These are phyloP conservation scores for Colletotrichum lupini DNA, from an alignment of 2,329 filamentous ascomycete species.

Conservation along the genomic window DNA sequence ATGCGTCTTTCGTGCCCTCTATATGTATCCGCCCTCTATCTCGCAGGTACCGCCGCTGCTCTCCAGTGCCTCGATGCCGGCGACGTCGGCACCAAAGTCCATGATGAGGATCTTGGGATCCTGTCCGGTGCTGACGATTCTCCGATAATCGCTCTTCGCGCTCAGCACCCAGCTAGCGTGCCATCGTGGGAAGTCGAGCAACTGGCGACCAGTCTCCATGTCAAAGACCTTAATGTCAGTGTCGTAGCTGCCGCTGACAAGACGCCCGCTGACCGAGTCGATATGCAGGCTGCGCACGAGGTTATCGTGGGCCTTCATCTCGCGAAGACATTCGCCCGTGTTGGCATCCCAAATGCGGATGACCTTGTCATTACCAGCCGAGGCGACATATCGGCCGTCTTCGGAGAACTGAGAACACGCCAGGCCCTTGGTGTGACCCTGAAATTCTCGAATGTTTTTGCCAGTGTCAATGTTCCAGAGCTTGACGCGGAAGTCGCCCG, in stretches of 20 bases:
- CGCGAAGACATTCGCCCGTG: constrained; percentile 84
- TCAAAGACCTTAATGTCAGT: constrained; percentile 96
- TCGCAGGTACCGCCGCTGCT: constrained; percentile 51
- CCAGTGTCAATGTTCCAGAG: constrained; percentile 95
- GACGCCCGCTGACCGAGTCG: constrained; percentile 84
- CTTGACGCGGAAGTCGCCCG: constrained; percentile 92
- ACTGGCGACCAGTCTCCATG: constrained; percentile 80
- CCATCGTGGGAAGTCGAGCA: constrained; percentile 92
- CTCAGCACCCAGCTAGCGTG: constrained; percentile 97
- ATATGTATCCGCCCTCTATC: constrained; percentile 48
- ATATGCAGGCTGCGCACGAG: constrained; percentile 92
- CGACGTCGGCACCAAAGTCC: constrained; percentile 81
- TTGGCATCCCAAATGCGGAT: constrained; percentile 97
- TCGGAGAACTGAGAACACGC: constrained; percentile 97
- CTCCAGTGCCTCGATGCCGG: constrained; percentile 69
- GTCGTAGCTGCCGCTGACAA: constrained; percentile 94
- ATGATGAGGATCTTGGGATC: constrained; percentile 92
- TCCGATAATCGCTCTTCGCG: constrained; percentile 93
- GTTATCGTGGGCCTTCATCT: constrained; percentile 84
- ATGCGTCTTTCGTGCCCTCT: constrained; percentile 13
- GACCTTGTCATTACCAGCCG: constrained; percentile 93
- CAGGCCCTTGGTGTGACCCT: constrained; percentile 89
- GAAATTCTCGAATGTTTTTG: constrained; percentile 89
- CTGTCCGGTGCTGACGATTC: constrained; percentile 95
- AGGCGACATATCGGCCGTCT: constrained; percentile 92